Evolutionary conservation across 2,329 filamentous ascomycete genomes (phyloP), one percentile per base, ranked within the genome.

Genomic region (Cyphellophora attinorum): DNA sequence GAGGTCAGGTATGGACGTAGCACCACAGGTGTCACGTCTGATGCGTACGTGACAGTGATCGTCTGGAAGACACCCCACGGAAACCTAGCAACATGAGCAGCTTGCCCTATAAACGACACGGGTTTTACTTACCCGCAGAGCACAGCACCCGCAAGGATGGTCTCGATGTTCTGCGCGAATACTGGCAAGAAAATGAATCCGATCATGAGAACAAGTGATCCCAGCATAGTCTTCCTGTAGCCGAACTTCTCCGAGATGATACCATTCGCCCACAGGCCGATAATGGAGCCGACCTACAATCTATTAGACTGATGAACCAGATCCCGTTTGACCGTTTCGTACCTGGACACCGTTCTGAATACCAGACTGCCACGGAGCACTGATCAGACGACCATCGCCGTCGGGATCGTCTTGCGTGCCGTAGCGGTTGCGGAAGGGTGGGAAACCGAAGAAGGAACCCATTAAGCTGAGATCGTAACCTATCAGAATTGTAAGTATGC

Each of bases 391-490:
- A 2, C 55, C 58, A n/a, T n/a, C n/a, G 2, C 52, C 53, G 1
- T 53, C 41, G 14, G 54, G 48, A 29, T 42, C 34, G 5, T 15
- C 5, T 18, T 53, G 57, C 0, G 54, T 42, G n/a, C 70, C 70
- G 40, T 65, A 65, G 33, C 60, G 61, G 27, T 42, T 46, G 35
- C 58, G 60, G 47, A 63, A 64, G 33, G 56, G 51, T 2, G 48
- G 45, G 38, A 63, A 64, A 44, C 51, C 60, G 62, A 76, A 88
- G 54, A 91, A 86, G 58, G 88, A 88, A 64, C 81, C 85, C 51
- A 91, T 76, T 35, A 91, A 65, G 49, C 74, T 78, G 40, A 91
- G 68, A 53, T 93, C 84, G 62, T 89, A 93, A 16, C 39, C n/a
- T n/a, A 25, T 5, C 8, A 6, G 27, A 6, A 6, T 14, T 12